A percentile compares a stretch with the other conserved stretches of the same genome.
These are phyloP conservation scores for Ophiocordyceps camponoti-rufipedis DNA, from an alignment of 2,329 filamentous ascomycete genomes.

Conservation along the genomic window DNA sequence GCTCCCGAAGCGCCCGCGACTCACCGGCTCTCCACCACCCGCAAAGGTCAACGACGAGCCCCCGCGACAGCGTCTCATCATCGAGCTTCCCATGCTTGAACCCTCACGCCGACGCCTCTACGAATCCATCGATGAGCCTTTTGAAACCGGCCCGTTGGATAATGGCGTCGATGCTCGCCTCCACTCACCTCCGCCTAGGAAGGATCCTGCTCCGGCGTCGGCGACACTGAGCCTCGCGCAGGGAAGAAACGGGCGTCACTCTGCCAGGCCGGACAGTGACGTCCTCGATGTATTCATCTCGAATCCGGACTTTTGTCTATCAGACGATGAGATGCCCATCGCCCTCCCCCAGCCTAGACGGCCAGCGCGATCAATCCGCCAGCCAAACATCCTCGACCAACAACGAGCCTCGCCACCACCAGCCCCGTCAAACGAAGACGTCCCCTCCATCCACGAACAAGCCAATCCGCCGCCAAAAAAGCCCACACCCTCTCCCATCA, in stretches of 20 bases:
- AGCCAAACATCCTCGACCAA: not conserved
- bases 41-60: not conserved
- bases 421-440: too few relatives aligned
- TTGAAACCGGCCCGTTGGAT: constrained; percentile 1
- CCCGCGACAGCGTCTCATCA: constrained; percentile 2
- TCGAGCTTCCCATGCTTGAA: constrained; percentile 4
- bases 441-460: not conserved
- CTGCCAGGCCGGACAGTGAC: not conserved
- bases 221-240: too few relatives aligned
- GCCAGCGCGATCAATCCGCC: not conserved
- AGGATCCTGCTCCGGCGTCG: not conserved
- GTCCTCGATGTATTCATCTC: not conserved
- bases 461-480: too few relatives aligned
- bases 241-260: not conserved
- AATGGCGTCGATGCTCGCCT: not conserved
- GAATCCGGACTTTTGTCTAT: constrained; percentile 10
- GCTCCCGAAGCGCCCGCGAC: not conserved
- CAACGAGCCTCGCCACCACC: not conserved
- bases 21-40: not conserved
- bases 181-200: constrained; percentile 1
- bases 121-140: not conserved
- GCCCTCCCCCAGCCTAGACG: constrained; percentile 3
- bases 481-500: too few relatives aligned
- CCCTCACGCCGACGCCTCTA: constrained; percentile 2
- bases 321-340: constrained; percentile 18